These are phyloP conservation scores for Quaeritorhiza haematococci DNA, from an alignment of 371 early-diverging fungal genomes.

Conservation along the genomic window DNA sequence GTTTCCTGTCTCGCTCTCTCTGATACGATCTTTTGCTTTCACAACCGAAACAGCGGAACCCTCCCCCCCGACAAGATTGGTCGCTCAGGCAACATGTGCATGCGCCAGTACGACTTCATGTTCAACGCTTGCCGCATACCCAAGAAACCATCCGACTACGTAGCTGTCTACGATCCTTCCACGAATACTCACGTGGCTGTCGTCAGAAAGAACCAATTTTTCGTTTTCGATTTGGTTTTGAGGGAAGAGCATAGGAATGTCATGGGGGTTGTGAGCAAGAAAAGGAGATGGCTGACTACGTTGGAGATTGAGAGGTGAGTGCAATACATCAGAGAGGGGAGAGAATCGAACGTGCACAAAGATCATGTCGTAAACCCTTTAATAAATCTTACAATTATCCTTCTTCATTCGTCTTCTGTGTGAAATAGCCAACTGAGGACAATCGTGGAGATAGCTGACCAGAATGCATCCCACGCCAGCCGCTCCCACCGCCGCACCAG, in stretches of 20 bases:
- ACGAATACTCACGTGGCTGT: slow-evolving; percentile 73
- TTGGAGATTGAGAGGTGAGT: slow-evolving; percentile 2
- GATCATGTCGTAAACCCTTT: background rate
- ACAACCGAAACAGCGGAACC: too few species aligned
- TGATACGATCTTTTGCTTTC: too few species aligned
- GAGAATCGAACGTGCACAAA: background rate
- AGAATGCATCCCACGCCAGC: too few species aligned
- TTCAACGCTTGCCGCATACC: slow-evolving; percentile 88
- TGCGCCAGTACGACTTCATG: slow-evolving; percentile 83
- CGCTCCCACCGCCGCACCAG: too few species aligned
- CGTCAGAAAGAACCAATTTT: slow-evolving; percentile 79
- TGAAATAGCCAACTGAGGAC: background rate
- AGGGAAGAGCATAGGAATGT: too few species aligned
- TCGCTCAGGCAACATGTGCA: slow-evolving; percentile 36
- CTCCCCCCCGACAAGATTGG: background rate
- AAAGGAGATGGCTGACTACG: background rate
- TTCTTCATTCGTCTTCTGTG: background rate
- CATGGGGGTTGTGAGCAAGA: background rate
- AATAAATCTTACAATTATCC: background rate
- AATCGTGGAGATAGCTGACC: background rate
- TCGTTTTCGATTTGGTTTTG: slow-evolving; percentile 54
- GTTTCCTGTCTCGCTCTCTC: too few species aligned
- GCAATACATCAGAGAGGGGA: background rate
- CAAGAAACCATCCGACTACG: slow-evolving; percentile 65
- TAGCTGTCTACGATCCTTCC: slow-evolving; percentile 60